A percentile compares a stretch with the other conserved stretches of the same genome.
phyloP scores from a whole-genome alignment of 345 rosid genomes.

The Mercurialis annua region DNA sequence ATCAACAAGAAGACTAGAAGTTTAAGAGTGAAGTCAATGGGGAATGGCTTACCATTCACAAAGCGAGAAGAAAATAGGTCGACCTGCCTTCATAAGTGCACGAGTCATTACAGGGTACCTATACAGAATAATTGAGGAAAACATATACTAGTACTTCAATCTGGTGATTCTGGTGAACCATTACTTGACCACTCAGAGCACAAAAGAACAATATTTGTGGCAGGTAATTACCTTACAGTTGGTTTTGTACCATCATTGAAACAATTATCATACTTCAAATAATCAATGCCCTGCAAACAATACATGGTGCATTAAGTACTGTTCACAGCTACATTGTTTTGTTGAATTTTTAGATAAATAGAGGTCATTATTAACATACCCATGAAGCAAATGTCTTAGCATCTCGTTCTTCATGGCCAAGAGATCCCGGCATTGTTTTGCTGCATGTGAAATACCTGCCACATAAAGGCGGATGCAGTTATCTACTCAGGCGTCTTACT shows the following conservation, averaged over 20 bases:
- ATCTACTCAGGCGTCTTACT: too few relatives aligned
- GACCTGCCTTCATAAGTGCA: slow-evolving; percentile 30
- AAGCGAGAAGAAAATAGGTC: slow-evolving; percentile 29
- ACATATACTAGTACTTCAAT: too few relatives aligned
- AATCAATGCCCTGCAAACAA: slow-evolving; percentile 29
- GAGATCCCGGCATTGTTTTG: slow-evolving; percentile 88
- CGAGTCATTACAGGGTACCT: slow-evolving; percentile 32
- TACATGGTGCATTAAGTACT: not conserved
- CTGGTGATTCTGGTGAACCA: too few relatives aligned
- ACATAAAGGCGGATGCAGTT: slow-evolving; percentile 1
- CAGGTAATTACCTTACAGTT: slow-evolving; percentile 14
- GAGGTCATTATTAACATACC: slow-evolving; percentile 36
- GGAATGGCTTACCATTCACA: slow-evolving; percentile 28
- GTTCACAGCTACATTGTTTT: not conserved
- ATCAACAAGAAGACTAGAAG: not conserved
- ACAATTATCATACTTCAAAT: slow-evolving; percentile 28
- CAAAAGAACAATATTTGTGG: not conserved
- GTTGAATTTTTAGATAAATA: not conserved
- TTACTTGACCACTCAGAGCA: not conserved
- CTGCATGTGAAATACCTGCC: slow-evolving; percentile 78
- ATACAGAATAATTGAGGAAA: not conserved
- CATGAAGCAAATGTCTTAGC: slow-evolving; percentile 87
- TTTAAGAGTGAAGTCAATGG: not conserved
- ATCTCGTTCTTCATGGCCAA: slow-evolving; percentile 83
- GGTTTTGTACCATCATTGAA: slow-evolving; percentile 17